Percentiles rank a stretch among this genome's conserved stretches.
Conservation (phyloP, 2,329 filamentous ascomycete species). For the Apiospora aurea region DNA sequence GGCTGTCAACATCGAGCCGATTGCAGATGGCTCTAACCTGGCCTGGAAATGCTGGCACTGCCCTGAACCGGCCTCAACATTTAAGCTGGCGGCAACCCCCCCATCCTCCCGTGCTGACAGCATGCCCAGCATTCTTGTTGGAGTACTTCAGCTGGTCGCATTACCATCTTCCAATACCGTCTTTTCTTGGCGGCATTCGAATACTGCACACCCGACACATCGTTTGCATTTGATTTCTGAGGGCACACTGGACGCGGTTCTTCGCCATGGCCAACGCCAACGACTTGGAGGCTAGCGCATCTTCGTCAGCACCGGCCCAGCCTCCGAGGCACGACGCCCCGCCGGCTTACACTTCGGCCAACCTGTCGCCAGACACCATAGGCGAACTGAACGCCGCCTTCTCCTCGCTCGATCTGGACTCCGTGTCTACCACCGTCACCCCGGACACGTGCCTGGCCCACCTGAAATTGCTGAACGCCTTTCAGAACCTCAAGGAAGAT, state of each 20-base stretch:
- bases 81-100: neutral
- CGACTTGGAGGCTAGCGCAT: neutral
- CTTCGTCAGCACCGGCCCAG: neutral
- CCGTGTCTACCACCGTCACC: conserved; percentile 45
- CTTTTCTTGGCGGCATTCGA: neutral
- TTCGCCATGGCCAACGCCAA: neutral
- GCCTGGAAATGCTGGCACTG: neutral
- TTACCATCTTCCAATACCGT: neutral
- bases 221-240: neutral
- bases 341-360: neutral
- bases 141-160: neutral
- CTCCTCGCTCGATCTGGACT: conserved; percentile 45
- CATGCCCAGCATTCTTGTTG: too few species aligned
- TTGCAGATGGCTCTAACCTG: neutral
- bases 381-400: conserved; percentile 43
- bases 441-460: conserved; percentile 72
- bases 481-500: conserved; percentile 72
- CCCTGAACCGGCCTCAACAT: neutral
- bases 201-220: neutral
- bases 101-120: neutral
- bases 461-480: conserved; percentile 73
- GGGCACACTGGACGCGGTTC: neutral
- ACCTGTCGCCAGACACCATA: conserved; percentile 29
- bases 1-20: neutral
- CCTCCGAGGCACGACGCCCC: neutral